A percentile compares a stretch with the other conserved stretches of the same genome.
Evolutionary conservation across 2,329 filamentous ascomycete species (phyloP).

Genomic region (Paraphaeosphaeria sporulosa): DNA sequence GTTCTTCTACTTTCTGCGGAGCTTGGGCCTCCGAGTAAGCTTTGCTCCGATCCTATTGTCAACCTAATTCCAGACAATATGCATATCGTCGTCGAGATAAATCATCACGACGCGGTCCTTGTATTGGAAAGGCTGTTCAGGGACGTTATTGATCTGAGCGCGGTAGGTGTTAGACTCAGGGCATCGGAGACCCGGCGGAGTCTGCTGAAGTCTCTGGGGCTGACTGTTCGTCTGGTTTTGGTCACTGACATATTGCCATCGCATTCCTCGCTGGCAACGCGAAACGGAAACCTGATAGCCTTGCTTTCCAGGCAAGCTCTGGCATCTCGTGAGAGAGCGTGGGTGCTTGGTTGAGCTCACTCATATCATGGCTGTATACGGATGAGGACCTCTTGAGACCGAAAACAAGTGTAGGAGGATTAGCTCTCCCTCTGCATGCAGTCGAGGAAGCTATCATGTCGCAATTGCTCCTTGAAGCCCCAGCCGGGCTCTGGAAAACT

Average conservation of each 20-base stretch:
- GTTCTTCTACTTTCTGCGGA: neutral
- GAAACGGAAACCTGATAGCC: constrained; percentile 16
- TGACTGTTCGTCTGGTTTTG: too few relatives aligned
- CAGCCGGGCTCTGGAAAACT: too few relatives aligned
- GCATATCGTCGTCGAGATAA: too few relatives aligned
- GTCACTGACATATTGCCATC: constrained; percentile 3
- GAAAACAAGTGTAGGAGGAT: neutral
- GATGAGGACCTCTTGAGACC: neutral
- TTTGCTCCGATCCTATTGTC: neutral
- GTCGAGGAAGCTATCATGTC: too few relatives aligned
- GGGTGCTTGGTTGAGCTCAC: constrained; percentile 2
- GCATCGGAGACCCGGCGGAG: too few relatives aligned
- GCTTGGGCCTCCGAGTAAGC: neutral
- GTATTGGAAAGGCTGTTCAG: constrained; percentile 72
- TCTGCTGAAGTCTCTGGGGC: too few relatives aligned
- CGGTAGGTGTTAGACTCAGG: constrained; percentile 59
- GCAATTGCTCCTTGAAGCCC: too few relatives aligned
- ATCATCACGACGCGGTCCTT: constrained; percentile 64
- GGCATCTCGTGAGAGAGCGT: neutral
- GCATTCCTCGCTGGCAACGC: constrained; percentile 15
- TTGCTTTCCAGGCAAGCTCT: constrained; percentile 1
- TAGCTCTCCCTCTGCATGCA: neutral
- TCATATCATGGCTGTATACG: neutral
- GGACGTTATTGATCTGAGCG: constrained; percentile 62
- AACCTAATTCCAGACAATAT: too few relatives aligned